These are phyloP conservation scores for Astrephomene gubernaculifera DNA, from an alignment of 139 green algal genomes.

Conservation along the genomic window DNA sequence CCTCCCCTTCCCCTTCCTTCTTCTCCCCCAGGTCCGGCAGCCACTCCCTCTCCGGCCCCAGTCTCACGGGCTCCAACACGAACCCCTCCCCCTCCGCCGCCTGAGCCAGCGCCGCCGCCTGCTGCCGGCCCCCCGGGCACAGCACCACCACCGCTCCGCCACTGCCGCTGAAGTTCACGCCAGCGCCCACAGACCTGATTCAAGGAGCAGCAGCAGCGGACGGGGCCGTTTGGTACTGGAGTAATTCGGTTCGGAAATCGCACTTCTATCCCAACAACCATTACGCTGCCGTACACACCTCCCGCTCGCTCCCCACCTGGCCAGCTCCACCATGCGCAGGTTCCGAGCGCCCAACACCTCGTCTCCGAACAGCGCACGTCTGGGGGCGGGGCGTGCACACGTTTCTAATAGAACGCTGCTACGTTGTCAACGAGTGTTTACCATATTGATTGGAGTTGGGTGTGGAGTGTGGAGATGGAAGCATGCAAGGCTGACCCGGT, in stretches of 20 bases:
- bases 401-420: too few species aligned
- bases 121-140: conserved; percentile 54
- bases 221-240: not conserved
- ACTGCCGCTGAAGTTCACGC: conserved; percentile 91
- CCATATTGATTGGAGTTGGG: too few species aligned
- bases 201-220: not conserved
- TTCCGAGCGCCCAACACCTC: conserved; percentile 75
- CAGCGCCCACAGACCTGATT: conserved; percentile 61
- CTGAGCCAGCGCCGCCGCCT: conserved; percentile 3
- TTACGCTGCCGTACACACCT: not conserved
- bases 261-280: not conserved
- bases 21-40: too few species aligned
- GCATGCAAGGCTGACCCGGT: too few species aligned
- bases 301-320: conserved; percentile 50
- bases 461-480: too few species aligned
- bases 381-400: not conserved
- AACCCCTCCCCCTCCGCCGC: conserved; percentile 30
- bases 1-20: too few species aligned
- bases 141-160: conserved; percentile 85
- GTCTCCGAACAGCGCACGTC: conserved; percentile 40
- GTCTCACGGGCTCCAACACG: not conserved
- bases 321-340: conserved; percentile 80
- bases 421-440: too few species aligned
- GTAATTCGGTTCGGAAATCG: not conserved
- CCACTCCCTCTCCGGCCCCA: not conserved